A percentile compares a stretch with the other conserved stretches of the same genome.
Evolutionary conservation across 1,284 basidiomycete species (phyloP).

Genomic region (Trichosporon ovoides): DNA sequence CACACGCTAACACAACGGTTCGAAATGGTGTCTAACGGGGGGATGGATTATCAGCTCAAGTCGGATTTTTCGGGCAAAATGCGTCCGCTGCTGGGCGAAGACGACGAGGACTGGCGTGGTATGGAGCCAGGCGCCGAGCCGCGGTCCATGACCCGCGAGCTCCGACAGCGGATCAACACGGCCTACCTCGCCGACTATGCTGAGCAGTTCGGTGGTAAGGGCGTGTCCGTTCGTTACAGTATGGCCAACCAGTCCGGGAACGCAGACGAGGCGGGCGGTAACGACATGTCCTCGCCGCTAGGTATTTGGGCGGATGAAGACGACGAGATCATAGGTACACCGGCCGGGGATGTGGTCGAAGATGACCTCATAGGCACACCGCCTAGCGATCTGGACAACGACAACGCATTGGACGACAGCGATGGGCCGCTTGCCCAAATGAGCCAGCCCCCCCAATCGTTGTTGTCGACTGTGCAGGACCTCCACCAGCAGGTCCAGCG

Average conservation of each 20-base stretch:
- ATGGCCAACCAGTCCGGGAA: not conserved
- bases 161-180: not conserved
- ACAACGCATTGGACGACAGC: too few species aligned
- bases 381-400: too few species aligned
- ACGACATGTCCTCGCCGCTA: not conserved
- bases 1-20: not conserved
- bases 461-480: too few species aligned
- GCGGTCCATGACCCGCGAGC: not conserved
- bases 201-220: not conserved
- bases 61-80: not conserved
- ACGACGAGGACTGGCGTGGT: not conserved
- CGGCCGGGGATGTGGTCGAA: not conserved
- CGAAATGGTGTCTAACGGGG: not conserved
- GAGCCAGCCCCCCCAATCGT: too few species aligned
- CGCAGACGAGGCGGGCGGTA: not conserved
- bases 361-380: not conserved
- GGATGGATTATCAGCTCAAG: not conserved
- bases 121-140: not conserved
- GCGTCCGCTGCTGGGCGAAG: not conserved
- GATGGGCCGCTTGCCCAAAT: too few species aligned
- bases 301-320: not conserved
- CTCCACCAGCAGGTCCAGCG: too few species aligned
- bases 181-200: not conserved
- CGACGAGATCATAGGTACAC: conserved; percentile 1
- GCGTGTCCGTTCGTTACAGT: not conserved